Evolutionary conservation across 2,329 filamentous ascomycete genomes (phyloP).

Genomic region (Colletotrichum lentis): DNA sequence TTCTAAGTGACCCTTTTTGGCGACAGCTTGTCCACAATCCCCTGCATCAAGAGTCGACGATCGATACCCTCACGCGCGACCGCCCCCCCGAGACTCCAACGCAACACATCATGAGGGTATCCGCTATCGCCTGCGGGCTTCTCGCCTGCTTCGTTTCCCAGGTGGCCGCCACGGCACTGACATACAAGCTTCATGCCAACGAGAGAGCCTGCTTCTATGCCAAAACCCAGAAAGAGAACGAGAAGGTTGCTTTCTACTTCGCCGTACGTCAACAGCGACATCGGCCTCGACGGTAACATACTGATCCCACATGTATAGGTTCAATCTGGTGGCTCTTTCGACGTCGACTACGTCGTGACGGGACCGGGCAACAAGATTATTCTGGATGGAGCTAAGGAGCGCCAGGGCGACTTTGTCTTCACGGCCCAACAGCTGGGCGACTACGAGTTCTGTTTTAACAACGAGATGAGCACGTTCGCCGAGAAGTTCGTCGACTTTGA

Average conservation of each 20-base stretch:
- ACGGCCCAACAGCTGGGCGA: constrained; percentile 88
- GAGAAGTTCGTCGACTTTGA: constrained; percentile 99
- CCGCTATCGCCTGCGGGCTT: constrained; percentile 69
- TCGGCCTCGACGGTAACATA: not conserved
- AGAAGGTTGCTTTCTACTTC: constrained; percentile 98
- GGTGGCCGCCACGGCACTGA: constrained; percentile 87
- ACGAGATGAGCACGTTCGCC: constrained; percentile 96
- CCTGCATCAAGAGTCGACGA: constrained; percentile 25
- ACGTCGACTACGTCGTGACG: constrained; percentile 90
- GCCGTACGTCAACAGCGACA: constrained; percentile 69
- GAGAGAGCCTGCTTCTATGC: constrained; percentile 97
- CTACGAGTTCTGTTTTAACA: constrained; percentile 98
- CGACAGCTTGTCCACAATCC: constrained; percentile 43
- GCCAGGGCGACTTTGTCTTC: constrained; percentile 98
- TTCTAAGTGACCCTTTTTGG: constrained; percentile 38
- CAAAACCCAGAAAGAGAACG: constrained; percentile 75
- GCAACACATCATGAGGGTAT: constrained; percentile 68
- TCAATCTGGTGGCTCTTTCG: constrained; percentile 97
- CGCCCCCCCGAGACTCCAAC: constrained; percentile 20
- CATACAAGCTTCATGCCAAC: constrained; percentile 88
- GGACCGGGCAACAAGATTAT: constrained; percentile 84
- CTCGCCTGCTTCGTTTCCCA: constrained; percentile 75
- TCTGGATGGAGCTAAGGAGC: constrained; percentile 85
- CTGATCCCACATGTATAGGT: constrained; percentile 65
- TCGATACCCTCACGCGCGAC: constrained; percentile 34